Percentiles rank a stretch among this genome's conserved stretches.
These are phyloP conservation scores for Haplographium delicatum DNA, from an alignment of 495 filamentous ascomycete species.

Conservation along the genomic window DNA sequence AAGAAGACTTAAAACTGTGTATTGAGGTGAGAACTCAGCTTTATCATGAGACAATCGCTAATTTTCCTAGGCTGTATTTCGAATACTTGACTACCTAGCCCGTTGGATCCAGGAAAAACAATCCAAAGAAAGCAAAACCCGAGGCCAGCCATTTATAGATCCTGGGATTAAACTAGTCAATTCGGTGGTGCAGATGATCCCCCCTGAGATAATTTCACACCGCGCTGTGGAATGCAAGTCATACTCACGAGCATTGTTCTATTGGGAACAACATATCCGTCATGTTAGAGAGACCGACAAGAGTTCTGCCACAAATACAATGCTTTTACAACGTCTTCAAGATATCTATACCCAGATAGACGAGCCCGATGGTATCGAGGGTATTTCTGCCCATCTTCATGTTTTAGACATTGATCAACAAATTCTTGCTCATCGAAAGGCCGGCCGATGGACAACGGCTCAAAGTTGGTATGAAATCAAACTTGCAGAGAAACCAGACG, in stretches of 20 bases:
- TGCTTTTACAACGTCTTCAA: constrained; percentile 70
- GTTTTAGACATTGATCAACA: constrained; percentile 86
- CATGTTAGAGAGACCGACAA: constrained; percentile 39
- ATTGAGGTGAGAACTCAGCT: constrained; percentile 60
- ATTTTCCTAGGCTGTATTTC: constrained; percentile 69
- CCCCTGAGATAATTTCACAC: constrained; percentile 76
- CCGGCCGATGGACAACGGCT: constrained; percentile 94
- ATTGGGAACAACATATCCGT: constrained; percentile 88
- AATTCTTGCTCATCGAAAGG: constrained; percentile 83
- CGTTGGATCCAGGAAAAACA: constrained; percentile 82
- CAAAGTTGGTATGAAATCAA: constrained; percentile 96
- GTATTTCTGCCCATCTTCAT: constrained; percentile 79
- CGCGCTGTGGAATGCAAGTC: constrained; percentile 89
- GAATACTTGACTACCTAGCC: constrained; percentile 83
- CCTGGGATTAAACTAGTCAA: constrained; percentile 49
- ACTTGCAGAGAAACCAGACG: constrained; percentile 69
- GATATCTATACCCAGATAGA: constrained; percentile 96
- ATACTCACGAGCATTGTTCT: constrained; percentile 84
- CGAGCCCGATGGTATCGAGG: constrained; percentile 94
- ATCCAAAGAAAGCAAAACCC: constrained; percentile 30
- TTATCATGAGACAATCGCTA: neutral
- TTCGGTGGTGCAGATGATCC: constrained; percentile 60
- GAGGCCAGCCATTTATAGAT: neutral
- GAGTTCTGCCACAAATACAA: constrained; percentile 41
- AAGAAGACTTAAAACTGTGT: constrained; percentile 69